A percentile compares a stretch with the other conserved stretches of the same genome.
Conservation (phyloP, 208 protist genomes). For the Acanthamoeba castellanii region DNA sequence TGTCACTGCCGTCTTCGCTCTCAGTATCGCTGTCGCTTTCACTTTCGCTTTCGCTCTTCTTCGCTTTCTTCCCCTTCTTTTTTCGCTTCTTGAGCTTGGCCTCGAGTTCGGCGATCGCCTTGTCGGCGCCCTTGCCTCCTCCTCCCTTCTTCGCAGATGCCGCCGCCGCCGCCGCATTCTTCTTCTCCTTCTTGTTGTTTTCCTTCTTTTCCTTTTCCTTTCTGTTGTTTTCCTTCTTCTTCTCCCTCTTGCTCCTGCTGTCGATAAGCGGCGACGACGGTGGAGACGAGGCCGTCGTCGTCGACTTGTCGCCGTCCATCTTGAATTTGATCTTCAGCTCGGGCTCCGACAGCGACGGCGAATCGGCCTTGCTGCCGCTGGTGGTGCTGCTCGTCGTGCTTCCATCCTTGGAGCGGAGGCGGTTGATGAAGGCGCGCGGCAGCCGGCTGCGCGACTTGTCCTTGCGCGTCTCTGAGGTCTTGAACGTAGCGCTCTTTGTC, state of each 20-base stretch:
- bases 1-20: background rate
- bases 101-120: background rate
- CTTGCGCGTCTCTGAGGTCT: background rate
- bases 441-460: background rate
- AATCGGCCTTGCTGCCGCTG: background rate
- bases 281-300: background rate
- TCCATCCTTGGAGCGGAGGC: constrained; percentile 6
- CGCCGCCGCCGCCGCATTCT: background rate
- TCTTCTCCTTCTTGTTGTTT: background rate
- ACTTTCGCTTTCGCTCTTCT: constrained; percentile 55
- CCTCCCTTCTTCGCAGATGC: background rate
- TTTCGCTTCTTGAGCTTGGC: constrained; percentile 14
- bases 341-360: background rate
- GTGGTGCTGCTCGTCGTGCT: no score
- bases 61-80: background rate
- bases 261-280: background rate
- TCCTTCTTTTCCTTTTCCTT: background rate
- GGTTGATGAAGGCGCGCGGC: constrained; percentile 54
- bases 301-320: background rate
- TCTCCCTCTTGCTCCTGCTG: background rate
- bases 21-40: constrained; percentile 18
- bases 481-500: constrained; percentile 47
- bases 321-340: constrained; percentile 45
- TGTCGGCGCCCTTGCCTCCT: background rate
- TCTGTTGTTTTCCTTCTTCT: background rate